Evolutionary conservation across 805 yeast species (phyloP).

Genomic region (Lipomyces anomalus): DNA sequence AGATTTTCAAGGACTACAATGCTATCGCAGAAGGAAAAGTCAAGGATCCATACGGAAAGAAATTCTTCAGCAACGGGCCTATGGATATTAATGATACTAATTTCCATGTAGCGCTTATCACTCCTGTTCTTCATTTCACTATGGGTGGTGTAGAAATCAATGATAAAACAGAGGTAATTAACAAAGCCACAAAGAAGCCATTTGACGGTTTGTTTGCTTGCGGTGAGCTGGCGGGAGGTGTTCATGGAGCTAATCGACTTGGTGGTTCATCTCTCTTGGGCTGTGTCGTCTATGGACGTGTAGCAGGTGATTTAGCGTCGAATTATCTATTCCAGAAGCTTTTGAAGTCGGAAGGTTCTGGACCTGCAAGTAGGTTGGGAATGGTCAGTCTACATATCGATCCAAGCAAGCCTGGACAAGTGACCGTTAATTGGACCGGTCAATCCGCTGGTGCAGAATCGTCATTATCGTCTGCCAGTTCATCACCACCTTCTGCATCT

Average conservation of each 20-base stretch:
- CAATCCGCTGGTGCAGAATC: slow-evolving; percentile 6
- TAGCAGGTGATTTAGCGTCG: slow-evolving; percentile 40
- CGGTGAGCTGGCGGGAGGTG: slow-evolving; percentile 57
- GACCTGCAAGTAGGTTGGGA: slow-evolving; percentile 37
- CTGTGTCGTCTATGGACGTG: slow-evolving; percentile 51
- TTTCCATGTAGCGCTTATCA: slow-evolving; percentile 49
- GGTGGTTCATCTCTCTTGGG: slow-evolving; percentile 53
- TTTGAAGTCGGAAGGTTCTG: slow-evolving; percentile 28
- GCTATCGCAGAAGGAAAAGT: slow-evolving; percentile 37
- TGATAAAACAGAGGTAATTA: slow-evolving; percentile 39
- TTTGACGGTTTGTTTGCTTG: slow-evolving; percentile 48
- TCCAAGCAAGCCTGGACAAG: slow-evolving; percentile 25
- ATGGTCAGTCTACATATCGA: slow-evolving; percentile 40
- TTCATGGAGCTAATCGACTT: slow-evolving; percentile 52
- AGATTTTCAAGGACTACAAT: slow-evolving; percentile 41
- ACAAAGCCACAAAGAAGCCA: slow-evolving; percentile 25
- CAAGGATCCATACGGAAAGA: slow-evolving; percentile 41
- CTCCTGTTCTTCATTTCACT: slow-evolving; percentile 58
- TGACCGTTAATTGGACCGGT: slow-evolving; percentile 24
- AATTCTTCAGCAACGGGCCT: slow-evolving; percentile 46
- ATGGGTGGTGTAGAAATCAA: slow-evolving; percentile 63
- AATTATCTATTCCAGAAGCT: slow-evolving; percentile 34
- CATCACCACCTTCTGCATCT: slow-evolving; percentile 2
- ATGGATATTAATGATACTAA: slow-evolving; percentile 34
- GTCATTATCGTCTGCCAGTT: slow-evolving; percentile 6